Conservation (phyloP, 2,329 filamentous ascomycete species). For the Talaromyces pinophilus region DNA sequence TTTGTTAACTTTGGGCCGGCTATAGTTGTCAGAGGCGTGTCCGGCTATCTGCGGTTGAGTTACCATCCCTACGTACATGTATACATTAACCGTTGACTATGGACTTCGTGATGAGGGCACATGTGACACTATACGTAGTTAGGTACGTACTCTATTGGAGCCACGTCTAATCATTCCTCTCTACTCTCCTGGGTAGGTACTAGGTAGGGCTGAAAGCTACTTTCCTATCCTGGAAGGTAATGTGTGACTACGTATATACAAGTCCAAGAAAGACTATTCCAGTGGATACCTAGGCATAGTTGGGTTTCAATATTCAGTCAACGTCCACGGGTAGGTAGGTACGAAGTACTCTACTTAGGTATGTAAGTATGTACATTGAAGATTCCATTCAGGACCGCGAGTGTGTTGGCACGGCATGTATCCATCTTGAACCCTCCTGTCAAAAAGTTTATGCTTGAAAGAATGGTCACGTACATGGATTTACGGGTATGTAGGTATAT, state of each 20-base stretch:
- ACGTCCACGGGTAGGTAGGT: background rate
- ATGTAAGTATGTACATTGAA: background rate
- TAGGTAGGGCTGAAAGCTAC: conserved; percentile 10
- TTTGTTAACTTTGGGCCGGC: background rate
- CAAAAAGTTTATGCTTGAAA: background rate
- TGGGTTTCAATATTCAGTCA: background rate
- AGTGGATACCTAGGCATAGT: too few relatives aligned
- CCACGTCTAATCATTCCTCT: background rate
- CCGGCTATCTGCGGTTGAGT: background rate
- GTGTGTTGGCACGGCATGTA: background rate
- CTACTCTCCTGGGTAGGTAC: background rate
- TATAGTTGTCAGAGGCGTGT: background rate
- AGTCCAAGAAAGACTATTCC: background rate
- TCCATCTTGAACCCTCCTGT: background rate
- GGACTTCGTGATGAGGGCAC: too few relatives aligned
- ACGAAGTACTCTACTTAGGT: background rate
- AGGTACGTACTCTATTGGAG: background rate
- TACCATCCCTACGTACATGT: background rate
- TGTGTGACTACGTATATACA: background rate
- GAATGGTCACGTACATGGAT: background rate
- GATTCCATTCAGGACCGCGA: background rate
- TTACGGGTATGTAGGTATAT: background rate
- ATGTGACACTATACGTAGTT: background rate
- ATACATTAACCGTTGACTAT: too few relatives aligned
- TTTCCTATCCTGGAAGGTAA: background rate